Base-by-base conservation (phyloP, 176 grass and related monocot species). In the Zea luxurians region DNA sequence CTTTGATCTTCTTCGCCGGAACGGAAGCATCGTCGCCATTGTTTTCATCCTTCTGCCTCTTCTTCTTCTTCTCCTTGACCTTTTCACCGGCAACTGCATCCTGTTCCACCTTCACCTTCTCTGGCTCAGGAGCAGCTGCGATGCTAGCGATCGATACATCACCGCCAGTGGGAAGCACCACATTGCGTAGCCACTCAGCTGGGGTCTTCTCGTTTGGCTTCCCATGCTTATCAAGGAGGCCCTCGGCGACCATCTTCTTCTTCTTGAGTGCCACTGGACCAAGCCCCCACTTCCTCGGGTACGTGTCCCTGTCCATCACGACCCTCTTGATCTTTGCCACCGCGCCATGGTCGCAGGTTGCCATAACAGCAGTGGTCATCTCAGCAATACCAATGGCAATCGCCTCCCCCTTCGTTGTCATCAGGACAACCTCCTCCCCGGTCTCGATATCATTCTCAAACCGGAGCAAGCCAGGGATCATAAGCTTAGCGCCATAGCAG, bases 401-500 rank as follows among this genome's bases (percentile, higher is more conserved):
- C 0, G 91, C 95, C 83, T 97, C 95, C 1, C 95, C 95, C 68
- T 97, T 97, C 1, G 95, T 97, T 2, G 91, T 97, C 87, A 97
- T 97, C 49, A 97, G 85, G 34, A 94, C 87, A 1, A 97, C 86
- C 74, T 97, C 95, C 66, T 90, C 95, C 46, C 95, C 95, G 3
- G 82, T 90, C 53, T 97, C 95, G n/a, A 92, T 92, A 45, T 97
- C 95, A 75, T 94, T 97, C 64, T 97, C 95, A 64, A 97, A 97
- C 61, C 91, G 80, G 9, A 97, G 88, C 73, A 97, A 48, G 42
- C 95, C 91, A 57, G 95, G 95, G 75, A 94, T 94, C 95, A 97
- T 97, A 73, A 97, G 81, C 83, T 97, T 97, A 17, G 95, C 95
- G 41, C 95, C 95, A 67, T 97, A 97, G 66, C 95, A 97, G 36